phyloP scores from a whole-genome alignment of 2,329 filamentous ascomycete species.

The Cladosporium sp. region DNA sequence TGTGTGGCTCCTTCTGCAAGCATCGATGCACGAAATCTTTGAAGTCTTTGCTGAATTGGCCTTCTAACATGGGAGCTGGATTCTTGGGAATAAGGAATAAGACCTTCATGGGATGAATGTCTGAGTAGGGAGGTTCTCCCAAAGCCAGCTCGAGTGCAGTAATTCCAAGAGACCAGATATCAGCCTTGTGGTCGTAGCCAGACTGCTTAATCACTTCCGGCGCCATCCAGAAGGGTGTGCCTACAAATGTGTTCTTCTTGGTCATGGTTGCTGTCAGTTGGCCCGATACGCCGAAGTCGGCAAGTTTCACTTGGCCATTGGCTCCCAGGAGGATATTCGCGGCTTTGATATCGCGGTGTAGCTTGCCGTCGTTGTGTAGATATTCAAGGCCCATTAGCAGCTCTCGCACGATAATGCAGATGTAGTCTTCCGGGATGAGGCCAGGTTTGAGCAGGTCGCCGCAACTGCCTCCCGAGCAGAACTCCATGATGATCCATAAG shows the following conservation, averaged over 20 bases:
- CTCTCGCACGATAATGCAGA: constrained; percentile 90
- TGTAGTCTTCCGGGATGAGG: constrained; percentile 87
- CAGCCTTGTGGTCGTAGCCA: constrained; percentile 94
- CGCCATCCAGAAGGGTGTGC: constrained; percentile 99
- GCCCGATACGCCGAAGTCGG: constrained; percentile 94
- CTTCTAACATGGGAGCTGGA: constrained; percentile 67
- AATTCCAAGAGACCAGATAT: constrained; percentile 96
- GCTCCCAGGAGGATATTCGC: constrained; percentile 87
- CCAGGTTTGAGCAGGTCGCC: constrained; percentile 95
- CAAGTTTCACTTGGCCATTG: constrained; percentile 92
- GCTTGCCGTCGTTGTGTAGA: constrained; percentile 88
- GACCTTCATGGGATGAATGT: constrained; percentile 98
- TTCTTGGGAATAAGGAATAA: constrained; percentile 96
- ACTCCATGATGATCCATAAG: constrained; percentile 99
- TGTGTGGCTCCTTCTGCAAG: constrained; percentile 80
- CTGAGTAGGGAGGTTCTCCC: constrained; percentile 89
- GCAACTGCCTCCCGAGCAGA: constrained; percentile 93
- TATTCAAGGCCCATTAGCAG: constrained; percentile 87
- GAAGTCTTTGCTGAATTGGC: constrained; percentile 46
- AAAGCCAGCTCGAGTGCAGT: constrained; percentile 88
- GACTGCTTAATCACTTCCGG: constrained; percentile 98
- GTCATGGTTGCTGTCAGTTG: constrained; percentile 98
- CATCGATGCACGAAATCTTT: constrained; percentile 59
- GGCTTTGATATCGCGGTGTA: constrained; percentile 97
- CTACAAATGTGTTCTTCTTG: constrained; percentile 98